Evolutionary conservation across 1,284 basidiomycete species (phyloP).

Genomic region (Austropuccinia psidii): DNA sequence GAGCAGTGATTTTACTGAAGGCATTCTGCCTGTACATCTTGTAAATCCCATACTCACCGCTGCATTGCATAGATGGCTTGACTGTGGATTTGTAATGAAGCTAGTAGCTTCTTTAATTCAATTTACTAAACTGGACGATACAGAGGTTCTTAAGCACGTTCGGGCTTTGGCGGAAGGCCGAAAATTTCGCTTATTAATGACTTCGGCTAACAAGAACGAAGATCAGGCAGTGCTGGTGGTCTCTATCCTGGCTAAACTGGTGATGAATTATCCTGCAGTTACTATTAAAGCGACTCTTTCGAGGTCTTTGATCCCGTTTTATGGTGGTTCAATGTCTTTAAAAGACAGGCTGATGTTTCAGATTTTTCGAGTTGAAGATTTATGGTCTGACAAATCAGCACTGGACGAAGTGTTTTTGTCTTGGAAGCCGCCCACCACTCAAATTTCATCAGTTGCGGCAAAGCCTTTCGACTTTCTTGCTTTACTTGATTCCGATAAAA

Average conservation of each 20-base stretch:
- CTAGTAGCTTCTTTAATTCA: slow-evolving; percentile 1
- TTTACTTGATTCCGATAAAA: slow-evolving; percentile 32
- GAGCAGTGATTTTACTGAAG: neutral
- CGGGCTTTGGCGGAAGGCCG: slow-evolving; percentile 19
- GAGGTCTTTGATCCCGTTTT: slow-evolving; percentile 20
- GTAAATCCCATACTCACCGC: slow-evolving; percentile 26
- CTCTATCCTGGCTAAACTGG: slow-evolving; percentile 9
- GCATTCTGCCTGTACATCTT: slow-evolving; percentile 18
- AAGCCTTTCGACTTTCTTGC: slow-evolving; percentile 36
- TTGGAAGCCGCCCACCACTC: slow-evolving; percentile 18
- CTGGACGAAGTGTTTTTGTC: slow-evolving; percentile 1
- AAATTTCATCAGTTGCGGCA: neutral
- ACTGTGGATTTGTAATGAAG: slow-evolving; percentile 17
- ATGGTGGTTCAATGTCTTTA: slow-evolving; percentile 22
- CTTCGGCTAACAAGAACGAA: neutral
- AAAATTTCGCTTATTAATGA: slow-evolving; percentile 33
- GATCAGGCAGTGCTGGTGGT: slow-evolving; percentile 13
- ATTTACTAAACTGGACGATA: slow-evolving; percentile 6
- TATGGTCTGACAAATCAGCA: slow-evolving; percentile 9
- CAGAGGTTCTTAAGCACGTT: slow-evolving; percentile 19
- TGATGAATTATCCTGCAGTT: slow-evolving; percentile 11
- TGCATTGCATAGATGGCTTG: slow-evolving; percentile 13
- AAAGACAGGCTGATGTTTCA: slow-evolving; percentile 25
- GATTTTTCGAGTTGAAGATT: slow-evolving; percentile 32
- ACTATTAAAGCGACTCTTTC: slow-evolving; percentile 17